Percentiles rank a stretch among this genome's conserved stretches.
Evolutionary conservation across 2,329 filamentous ascomycete genomes (phyloP).

Genomic region (Diaporthe sp.): DNA sequence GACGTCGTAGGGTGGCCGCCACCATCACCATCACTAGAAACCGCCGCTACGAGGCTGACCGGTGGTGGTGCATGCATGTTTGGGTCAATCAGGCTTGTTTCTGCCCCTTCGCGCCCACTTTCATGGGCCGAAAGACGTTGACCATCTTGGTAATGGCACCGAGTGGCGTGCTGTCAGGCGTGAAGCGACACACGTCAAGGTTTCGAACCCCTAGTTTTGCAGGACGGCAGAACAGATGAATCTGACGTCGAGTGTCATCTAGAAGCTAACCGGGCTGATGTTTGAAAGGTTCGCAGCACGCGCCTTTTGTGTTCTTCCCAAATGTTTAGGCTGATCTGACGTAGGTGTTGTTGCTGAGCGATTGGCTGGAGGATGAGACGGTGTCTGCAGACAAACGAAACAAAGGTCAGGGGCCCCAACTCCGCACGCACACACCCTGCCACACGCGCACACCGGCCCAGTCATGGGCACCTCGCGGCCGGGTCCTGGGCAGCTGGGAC

Average conservation of each 20-base stretch:
- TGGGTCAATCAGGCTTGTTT: constrained; percentile 38
- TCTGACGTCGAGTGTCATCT: constrained; percentile 39
- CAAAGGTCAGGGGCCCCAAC: constrained; percentile 19
- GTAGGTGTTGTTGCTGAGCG: constrained; percentile 32
- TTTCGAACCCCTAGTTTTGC: constrained; percentile 35
- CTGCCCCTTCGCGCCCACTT: constrained; percentile 17
- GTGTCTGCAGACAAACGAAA: constrained; percentile 33
- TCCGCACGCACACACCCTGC: not conserved
- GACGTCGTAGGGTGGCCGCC: not conserved
- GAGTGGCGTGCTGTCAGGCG: constrained; percentile 35
- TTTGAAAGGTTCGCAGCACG: constrained; percentile 32
- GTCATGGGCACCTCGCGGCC: not conserved
- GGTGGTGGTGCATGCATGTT: constrained; percentile 35
- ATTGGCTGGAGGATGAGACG: constrained; percentile 38
- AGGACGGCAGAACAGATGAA: constrained; percentile 35
- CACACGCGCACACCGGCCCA: not conserved
- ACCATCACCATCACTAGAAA: not conserved
- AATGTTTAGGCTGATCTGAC: constrained; percentile 22
- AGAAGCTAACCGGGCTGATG: constrained; percentile 18
- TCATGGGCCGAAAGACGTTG: not conserved
- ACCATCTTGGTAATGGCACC: constrained; percentile 30
- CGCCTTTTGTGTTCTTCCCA: constrained; percentile 34
- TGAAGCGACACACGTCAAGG: constrained; percentile 34
- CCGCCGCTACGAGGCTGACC: not conserved
- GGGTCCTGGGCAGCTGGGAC: constrained; percentile 7